phyloP scores from a whole-genome alignment of 768 basidiomycete genomes.

The Kwoniella newhampshirensis region DNA sequence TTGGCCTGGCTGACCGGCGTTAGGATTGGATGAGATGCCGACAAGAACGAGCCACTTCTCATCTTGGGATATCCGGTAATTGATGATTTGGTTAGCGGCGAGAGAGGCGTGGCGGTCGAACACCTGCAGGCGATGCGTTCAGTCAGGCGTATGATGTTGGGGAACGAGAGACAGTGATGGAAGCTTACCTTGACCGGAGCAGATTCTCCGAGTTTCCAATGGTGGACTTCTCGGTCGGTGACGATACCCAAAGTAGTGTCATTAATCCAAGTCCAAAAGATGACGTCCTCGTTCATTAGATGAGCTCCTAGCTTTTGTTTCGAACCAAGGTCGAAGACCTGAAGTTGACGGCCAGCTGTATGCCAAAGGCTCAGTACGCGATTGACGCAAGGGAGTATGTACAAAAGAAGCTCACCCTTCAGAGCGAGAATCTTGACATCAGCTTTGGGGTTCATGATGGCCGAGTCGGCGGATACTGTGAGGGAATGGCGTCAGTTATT shows the following conservation, averaged over 20 bases:
- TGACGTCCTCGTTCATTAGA: conserved; percentile 85
- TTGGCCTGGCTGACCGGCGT: conserved; percentile 47
- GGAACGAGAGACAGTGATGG: conserved; percentile 8
- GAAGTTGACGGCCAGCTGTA: conserved; percentile 87
- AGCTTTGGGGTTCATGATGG: conserved; percentile 88
- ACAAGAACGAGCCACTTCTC: conserved; percentile 97
- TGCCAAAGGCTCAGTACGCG: conserved; percentile 1
- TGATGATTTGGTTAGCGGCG: conserved; percentile 93
- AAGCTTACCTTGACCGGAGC: conserved; percentile 49
- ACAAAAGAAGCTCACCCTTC: conserved; percentile 69
- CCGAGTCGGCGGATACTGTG: conserved; percentile 89
- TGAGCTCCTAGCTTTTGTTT: conserved; percentile 98
- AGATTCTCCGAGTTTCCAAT: conserved; percentile 65
- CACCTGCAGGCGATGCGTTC: conserved; percentile 60
- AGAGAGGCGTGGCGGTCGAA: conserved; percentile 97
- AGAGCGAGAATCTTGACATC: conserved; percentile 90
- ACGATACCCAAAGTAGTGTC: conserved; percentile 90
- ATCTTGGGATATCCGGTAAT: conserved; percentile 87
- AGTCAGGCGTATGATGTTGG: conserved; percentile 65
- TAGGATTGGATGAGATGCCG: conserved; percentile 88
- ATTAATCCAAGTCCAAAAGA: conserved; percentile 99
- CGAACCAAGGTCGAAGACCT: conserved; percentile 96
- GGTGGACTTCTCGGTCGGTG: conserved; percentile 86
- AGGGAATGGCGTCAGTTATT: too few relatives aligned
- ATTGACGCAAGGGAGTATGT: not conserved